phyloP scores from a whole-genome alignment of 2,329 filamentous ascomycete genomes.

The Penicillium sp. region DNA sequence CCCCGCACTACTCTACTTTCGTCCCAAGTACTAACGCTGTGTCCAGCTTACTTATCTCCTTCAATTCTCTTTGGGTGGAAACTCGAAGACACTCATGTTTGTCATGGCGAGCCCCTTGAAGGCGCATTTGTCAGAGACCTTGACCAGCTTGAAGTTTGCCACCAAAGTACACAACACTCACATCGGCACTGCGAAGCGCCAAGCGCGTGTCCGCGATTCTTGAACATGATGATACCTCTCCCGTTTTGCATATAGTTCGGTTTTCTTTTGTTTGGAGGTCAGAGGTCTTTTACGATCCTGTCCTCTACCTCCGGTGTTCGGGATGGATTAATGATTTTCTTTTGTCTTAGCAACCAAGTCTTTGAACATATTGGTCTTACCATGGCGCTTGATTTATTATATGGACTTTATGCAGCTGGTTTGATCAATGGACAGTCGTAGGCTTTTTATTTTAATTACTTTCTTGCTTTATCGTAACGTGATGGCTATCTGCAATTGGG shows the following conservation, averaged over 20 bases:
- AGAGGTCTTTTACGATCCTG: conserved; percentile 32
- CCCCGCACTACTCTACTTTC: background rate
- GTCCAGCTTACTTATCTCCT: conserved; percentile 81
- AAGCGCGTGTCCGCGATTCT: conserved; percentile 38
- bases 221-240: conserved; percentile 27
- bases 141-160: conserved; percentile 93
- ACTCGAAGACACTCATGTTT: conserved; percentile 98
- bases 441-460: background rate
- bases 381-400: conserved; percentile 21
- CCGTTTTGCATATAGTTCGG: conserved; percentile 23
- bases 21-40: conserved; percentile 16
- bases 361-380: conserved; percentile 7
- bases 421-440: conserved; percentile 19
- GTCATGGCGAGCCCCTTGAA: conserved; percentile 95
- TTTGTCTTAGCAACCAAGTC: conserved; percentile 1
- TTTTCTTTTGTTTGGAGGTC: conserved; percentile 12
- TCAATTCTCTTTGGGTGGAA: conserved; percentile 91
- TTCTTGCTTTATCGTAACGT: background rate
- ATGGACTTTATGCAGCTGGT: conserved; percentile 13
- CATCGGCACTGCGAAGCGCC: conserved; percentile 75
- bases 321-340: conserved; percentile 13
- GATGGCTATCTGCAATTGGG: background rate
- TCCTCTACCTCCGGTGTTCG: conserved; percentile 30
- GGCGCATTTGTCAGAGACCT: conserved; percentile 85
- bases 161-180: conserved; percentile 89